phyloP scores from a whole-genome alignment of 1,139 yeast genomes.

The Pichia sp. region DNA sequence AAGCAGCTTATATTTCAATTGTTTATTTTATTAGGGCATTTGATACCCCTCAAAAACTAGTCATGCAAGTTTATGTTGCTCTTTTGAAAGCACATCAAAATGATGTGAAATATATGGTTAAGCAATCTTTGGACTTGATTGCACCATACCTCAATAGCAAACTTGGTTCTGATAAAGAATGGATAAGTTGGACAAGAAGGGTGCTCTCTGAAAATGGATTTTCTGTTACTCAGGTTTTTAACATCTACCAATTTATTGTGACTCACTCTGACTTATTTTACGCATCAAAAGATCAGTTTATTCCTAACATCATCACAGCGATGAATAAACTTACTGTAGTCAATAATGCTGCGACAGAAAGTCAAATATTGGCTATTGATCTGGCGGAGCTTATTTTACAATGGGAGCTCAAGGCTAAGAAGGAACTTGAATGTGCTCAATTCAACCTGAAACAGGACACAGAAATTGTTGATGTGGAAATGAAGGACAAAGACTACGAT shows the following conservation, averaged over 20 bases:
- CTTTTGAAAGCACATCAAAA: conserved; percentile 76
- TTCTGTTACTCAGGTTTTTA: conserved; percentile 73
- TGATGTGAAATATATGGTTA: conserved; percentile 77
- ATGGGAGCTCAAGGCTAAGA: conserved; percentile 65
- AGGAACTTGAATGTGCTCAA: conserved; percentile 2
- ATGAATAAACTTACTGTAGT: conserved; percentile 86
- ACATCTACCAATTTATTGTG: conserved; percentile 84
- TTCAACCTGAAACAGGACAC: too few species aligned
- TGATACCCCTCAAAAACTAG: conserved; percentile 84
- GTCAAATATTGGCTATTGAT: conserved; percentile 81
- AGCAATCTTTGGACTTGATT: conserved; percentile 78
- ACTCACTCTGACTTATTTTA: conserved; percentile 81
- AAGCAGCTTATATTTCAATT: conserved; percentile 86
- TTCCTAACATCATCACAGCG: conserved; percentile 85
- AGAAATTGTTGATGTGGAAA: conserved; percentile 6
- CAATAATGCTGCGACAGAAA: conserved; percentile 74
- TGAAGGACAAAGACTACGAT: conserved; percentile 4
- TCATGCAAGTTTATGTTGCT: conserved; percentile 89
- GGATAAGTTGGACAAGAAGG: conserved; percentile 96
- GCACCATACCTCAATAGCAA: conserved; percentile 85
- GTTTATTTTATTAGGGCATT: conserved; percentile 80
- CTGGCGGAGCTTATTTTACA: conserved; percentile 74
- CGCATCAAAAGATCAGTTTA: conserved; percentile 80
- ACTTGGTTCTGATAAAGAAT: conserved; percentile 60
- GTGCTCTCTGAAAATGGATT: conserved; percentile 87